Evolutionary conservation across 345 rosid species (phyloP).

Genomic region (Brassica rapa): DNA sequence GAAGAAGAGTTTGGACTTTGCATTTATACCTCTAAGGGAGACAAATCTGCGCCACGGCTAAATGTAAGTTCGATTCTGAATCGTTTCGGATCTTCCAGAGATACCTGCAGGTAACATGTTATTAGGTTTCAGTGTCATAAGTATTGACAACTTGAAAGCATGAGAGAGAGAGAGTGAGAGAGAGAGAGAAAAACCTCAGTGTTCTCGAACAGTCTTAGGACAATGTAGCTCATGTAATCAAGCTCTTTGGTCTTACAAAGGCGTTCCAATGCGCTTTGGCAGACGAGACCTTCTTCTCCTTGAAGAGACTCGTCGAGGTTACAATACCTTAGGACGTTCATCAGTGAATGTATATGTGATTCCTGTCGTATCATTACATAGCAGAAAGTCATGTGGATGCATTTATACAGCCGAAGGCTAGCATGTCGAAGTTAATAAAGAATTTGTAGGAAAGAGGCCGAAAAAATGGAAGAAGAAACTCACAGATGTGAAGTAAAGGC

Average conservation of each 20-base stretch:
- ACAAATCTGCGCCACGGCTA: slow-evolving; percentile 97
- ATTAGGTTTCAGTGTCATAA: neutral
- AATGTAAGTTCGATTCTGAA: slow-evolving; percentile 87
- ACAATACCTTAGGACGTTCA: slow-evolving; percentile 96
- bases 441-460: neutral
- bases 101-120: slow-evolving; percentile 49
- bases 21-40: slow-evolving; percentile 78
- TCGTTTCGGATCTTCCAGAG: slow-evolving; percentile 85
- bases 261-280: slow-evolving; percentile 73
- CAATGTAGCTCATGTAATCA: slow-evolving; percentile 98
- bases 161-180: neutral
- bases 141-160: too few relatives aligned
- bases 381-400: slow-evolving; percentile 7
- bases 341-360: slow-evolving; percentile 94
- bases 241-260: slow-evolving; percentile 87
- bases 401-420: neutral
- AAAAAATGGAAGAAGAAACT: slow-evolving; percentile 38
- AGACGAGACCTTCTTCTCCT: slow-evolving; percentile 89
- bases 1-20: neutral
- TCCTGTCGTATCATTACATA: slow-evolving; percentile 56
- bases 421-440: neutral
- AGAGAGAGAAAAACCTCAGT: slow-evolving; percentile 55
- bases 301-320: slow-evolving; percentile 96
- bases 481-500: slow-evolving; percentile 98
- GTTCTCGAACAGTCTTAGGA: slow-evolving; percentile 91